Evolutionary conservation across 140 eudicot genomes (phyloP), one percentile per base, ranked within the genome.

Genomic region (Erigeron philadelphicus): DNA sequence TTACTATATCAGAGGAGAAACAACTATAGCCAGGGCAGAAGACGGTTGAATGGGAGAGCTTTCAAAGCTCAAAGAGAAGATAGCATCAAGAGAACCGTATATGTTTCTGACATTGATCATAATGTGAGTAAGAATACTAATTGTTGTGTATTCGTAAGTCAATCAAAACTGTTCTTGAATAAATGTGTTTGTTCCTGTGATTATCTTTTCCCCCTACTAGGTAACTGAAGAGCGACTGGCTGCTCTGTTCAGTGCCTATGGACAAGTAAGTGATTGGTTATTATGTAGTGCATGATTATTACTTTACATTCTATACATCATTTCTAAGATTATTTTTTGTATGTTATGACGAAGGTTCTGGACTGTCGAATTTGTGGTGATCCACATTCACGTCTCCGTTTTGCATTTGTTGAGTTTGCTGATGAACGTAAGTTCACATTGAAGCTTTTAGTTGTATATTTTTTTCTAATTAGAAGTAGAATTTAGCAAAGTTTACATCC

Each of bases 321-420:
- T 69, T 21, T n/a, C n/a, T 55, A 56, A 5, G 44, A 15, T 59
- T 64, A 44, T 65, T 60, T 73, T 15, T 78, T n/a, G 11, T 35
- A 23, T 44, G 48, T 52, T 47, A 31, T 50, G 38, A 43, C 48
- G 78, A 78, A 92, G 98, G 98, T 92, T 84, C 80, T 92, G 81
- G 98, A 92, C 73, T 92, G 98, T 70, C 87, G 98, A 73, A 84
- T 92, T 46, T 92, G 98, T 74, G 98, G 98, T 7, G 98, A 92
- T 78, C 95, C 98, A 6, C 86, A 88, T 76, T 92, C 98, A 62
- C 95, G 95, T 75, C 98, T 88, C 61, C 98, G 98, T 77, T 92
- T 92, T 83, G 98, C 96, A 61, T 92, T 92, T 67, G 98, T 92
- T 41, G 98, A 92, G 80, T 92, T 86, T 79, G 83, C 92, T 71